phyloP scores from a whole-genome alignment of 176 grass and related monocot species.

The Tillandsia fasciculata region DNA sequence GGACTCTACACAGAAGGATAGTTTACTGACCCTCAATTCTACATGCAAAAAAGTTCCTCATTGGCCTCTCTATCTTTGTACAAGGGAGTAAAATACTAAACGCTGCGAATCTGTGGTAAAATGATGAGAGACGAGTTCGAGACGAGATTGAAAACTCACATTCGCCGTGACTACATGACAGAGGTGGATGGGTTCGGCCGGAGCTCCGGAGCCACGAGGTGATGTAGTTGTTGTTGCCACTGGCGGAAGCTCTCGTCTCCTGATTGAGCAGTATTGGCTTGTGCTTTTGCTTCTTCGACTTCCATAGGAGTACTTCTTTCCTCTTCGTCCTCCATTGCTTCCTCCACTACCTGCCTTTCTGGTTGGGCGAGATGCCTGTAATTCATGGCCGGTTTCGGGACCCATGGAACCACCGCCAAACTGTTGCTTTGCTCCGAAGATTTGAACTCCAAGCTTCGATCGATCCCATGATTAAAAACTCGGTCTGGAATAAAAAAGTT shows the following conservation, averaged over 20 bases:
- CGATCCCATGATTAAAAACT: conserved; percentile 31
- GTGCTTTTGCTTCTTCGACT: conserved; percentile 25
- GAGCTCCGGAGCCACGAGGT: conserved; percentile 39
- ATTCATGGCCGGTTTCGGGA: conserved; percentile 22
- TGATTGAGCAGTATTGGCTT: conserved; percentile 4
- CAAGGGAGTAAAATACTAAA: no score
- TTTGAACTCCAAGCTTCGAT: conserved; percentile 38
- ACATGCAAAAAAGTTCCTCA: no score
- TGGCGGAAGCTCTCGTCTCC: conserved; percentile 28
- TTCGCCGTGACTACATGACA: conserved; percentile 55
- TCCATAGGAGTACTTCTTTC: conserved; percentile 54
- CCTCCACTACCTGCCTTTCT: conserved; percentile 13
- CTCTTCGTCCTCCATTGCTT: conserved; percentile 49
- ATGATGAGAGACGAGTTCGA: no score
- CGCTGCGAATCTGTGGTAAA: no score
- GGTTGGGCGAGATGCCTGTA: conserved; percentile 16
- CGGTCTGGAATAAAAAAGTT: conserved; percentile 34
- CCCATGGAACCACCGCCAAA: conserved; percentile 75
- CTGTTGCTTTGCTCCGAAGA: conserved; percentile 38
- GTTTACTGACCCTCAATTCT: no score
- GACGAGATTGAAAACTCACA: no score
- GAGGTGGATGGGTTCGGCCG: conserved; percentile 35
- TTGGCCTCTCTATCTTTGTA: no score
- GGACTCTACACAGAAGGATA: no score
- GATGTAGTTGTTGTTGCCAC: conserved; percentile 29